phyloP scores from a whole-genome alignment of 495 filamentous ascomycete genomes.

The Penicillium desertorum region DNA sequence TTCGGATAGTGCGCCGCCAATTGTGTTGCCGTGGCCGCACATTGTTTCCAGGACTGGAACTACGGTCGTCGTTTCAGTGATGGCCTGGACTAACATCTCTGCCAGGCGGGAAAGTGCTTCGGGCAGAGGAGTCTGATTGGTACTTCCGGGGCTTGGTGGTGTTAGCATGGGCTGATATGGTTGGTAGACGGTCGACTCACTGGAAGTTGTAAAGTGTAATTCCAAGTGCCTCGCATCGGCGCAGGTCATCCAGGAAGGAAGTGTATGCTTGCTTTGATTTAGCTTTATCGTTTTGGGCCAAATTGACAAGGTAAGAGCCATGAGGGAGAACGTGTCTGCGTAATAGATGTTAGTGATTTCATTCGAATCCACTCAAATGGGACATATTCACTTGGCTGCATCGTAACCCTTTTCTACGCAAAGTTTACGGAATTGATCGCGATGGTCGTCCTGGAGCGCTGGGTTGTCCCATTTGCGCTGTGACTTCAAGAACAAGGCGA shows the following conservation, averaged over 20 bases:
- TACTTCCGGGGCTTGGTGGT: conserved; percentile 65
- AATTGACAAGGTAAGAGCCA: conserved; percentile 94
- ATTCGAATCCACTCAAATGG: not conserved
- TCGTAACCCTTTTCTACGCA: conserved; percentile 74
- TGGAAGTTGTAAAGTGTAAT: conserved; percentile 97
- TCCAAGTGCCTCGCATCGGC: conserved; percentile 82
- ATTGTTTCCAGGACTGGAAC: conserved; percentile 90
- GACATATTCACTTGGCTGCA: conserved; percentile 48
- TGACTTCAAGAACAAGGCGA: conserved; percentile 92
- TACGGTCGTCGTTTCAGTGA: conserved; percentile 69
- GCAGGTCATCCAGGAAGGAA: conserved; percentile 83
- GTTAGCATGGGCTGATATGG: conserved; percentile 15
- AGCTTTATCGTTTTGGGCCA: conserved; percentile 74
- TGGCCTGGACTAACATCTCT: conserved; percentile 72
- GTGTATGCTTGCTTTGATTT: conserved; percentile 86
- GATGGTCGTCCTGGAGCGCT: conserved; percentile 64
- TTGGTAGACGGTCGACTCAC: conserved; percentile 32
- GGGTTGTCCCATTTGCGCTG: conserved; percentile 95
- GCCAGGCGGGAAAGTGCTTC: conserved; percentile 79
- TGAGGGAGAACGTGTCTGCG: conserved; percentile 77
- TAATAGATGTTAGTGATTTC: conserved; percentile 3
- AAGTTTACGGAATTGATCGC: conserved; percentile 62
- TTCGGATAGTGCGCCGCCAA: conserved; percentile 82
- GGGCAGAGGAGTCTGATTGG: conserved; percentile 60
- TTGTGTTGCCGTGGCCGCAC: conserved; percentile 85